A percentile compares a stretch with the other conserved stretches of the same genome.
Evolutionary conservation across 1,139 yeast species (phyloP).

Genomic region (Scheffersomyces lignicola): DNA sequence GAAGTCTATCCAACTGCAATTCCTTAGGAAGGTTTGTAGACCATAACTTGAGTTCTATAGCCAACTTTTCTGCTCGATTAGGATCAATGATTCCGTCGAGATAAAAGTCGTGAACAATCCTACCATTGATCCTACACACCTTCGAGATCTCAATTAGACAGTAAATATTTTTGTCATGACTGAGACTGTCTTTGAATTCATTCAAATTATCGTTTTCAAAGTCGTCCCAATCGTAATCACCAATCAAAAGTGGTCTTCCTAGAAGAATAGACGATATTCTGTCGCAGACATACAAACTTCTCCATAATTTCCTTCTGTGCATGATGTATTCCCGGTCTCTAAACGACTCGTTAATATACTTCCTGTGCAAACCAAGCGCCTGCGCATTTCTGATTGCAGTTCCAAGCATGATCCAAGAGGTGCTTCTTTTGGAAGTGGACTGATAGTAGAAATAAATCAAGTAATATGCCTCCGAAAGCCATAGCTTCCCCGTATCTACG

Average conservation of each 20-base stretch:
- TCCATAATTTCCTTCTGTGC: conserved; percentile 36
- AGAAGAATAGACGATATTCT: conserved; percentile 35
- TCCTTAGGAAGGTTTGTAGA: conserved; percentile 29
- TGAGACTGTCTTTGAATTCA: conserved; percentile 10
- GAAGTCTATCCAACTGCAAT: conserved; percentile 20
- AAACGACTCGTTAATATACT: conserved; percentile 14
- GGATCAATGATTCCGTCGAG: conserved; percentile 33
- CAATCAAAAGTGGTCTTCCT: conserved; percentile 43
- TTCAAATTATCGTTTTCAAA: conserved; percentile 11
- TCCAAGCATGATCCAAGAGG: conserved; percentile 34
- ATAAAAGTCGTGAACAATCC: conserved; percentile 22
- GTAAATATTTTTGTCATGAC: conserved; percentile 7
- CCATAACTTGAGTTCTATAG: conserved; percentile 38
- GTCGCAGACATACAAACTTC: conserved; percentile 41
- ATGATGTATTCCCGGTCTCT: conserved; percentile 9
- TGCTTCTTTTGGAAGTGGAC: conserved; percentile 33
- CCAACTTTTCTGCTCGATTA: conserved; percentile 32
- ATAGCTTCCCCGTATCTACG: conserved; percentile 36
- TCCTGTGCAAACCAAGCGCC: conserved; percentile 15
- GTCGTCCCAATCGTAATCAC: conserved; percentile 46
- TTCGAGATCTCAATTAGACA: conserved; percentile 13
- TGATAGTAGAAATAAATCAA: conserved; percentile 39
- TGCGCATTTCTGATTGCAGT: conserved; percentile 16
- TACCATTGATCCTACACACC: conserved; percentile 24
- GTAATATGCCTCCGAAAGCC: conserved; percentile 42